Evolutionary conservation across 2,329 filamentous ascomycete species (phyloP).

Genomic region (Allantophomopsis cytisporea): DNA sequence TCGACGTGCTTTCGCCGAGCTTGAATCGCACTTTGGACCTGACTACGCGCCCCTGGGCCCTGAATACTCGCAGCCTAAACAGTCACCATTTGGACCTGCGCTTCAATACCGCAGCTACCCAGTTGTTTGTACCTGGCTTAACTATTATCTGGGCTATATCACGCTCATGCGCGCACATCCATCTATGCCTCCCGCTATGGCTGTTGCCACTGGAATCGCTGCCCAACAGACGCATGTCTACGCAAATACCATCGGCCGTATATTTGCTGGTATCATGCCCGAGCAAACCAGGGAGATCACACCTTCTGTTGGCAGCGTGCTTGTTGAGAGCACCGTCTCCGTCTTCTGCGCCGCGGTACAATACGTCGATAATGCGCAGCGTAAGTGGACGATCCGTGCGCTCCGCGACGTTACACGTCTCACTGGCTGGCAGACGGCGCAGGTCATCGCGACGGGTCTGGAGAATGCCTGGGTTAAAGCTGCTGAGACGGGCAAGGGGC

Average conservation of each 20-base stretch:
- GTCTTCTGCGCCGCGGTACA: constrained; percentile 82
- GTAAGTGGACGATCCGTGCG: constrained; percentile 63
- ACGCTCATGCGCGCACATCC: constrained; percentile 74
- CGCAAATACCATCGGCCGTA: constrained; percentile 66
- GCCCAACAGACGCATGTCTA: constrained; percentile 57
- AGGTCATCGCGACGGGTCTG: constrained; percentile 70
- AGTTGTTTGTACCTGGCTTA: constrained; percentile 79
- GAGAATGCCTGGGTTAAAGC: constrained; percentile 75
- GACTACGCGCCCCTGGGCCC: constrained; percentile 64
- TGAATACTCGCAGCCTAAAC: constrained; percentile 46
- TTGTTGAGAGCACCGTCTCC: constrained; percentile 71
- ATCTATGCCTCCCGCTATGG: constrained; percentile 79
- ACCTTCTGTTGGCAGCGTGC: constrained; percentile 64
- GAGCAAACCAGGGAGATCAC: constrained; percentile 48
- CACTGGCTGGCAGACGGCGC: constrained; percentile 78
- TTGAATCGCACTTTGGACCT: constrained; percentile 52
- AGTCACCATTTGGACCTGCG: constrained; percentile 71
- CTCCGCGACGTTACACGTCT: constrained; percentile 64
- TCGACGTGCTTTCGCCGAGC: constrained; percentile 51
- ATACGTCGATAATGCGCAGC: constrained; percentile 58
- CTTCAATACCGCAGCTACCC: constrained; percentile 74
- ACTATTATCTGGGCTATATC: constrained; percentile 76
- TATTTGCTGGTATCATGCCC: constrained; percentile 58
- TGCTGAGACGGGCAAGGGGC: constrained; percentile 59
- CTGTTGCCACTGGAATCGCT: constrained; percentile 71